A percentile compares a stretch with the other conserved stretches of the same genome.
Evolutionary conservation across 177 flowering plant genomes (phyloP).

Genomic region (Vitis hybrid): DNA sequence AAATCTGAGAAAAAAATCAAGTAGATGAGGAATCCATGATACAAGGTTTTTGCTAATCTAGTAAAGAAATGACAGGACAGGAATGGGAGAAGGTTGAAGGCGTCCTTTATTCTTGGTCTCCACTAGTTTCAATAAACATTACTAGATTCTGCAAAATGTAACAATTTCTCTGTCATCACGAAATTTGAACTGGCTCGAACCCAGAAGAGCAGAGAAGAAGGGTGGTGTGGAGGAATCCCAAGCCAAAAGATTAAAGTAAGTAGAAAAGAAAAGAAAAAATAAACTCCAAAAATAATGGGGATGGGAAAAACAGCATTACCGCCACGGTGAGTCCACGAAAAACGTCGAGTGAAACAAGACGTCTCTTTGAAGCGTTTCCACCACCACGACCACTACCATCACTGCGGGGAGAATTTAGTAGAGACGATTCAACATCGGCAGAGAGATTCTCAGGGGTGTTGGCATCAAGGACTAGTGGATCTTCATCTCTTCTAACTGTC

Average conservation of each 20-base stretch:
- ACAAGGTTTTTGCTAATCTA: neutral
- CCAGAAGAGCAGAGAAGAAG: too few relatives aligned
- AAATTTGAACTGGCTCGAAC: too few relatives aligned
- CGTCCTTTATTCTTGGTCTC: too few relatives aligned
- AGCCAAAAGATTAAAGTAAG: too few relatives aligned
- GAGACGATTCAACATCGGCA: neutral
- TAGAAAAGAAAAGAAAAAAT: neutral
- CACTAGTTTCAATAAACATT: too few relatives aligned
- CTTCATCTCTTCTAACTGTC: neutral
- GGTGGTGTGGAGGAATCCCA: too few relatives aligned
- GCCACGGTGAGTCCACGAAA: conserved; percentile 37
- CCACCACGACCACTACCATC: neutral
- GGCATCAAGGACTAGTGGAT: neutral
- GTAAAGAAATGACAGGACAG: too few relatives aligned
- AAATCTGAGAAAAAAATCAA: neutral
- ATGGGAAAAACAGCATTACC: conserved; percentile 10
- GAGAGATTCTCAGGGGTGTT: neutral
- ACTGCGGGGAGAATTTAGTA: neutral
- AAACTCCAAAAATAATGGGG: neutral
- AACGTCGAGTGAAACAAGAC: conserved; percentile 37
- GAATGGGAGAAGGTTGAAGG: too few relatives aligned
- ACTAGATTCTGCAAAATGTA: too few relatives aligned
- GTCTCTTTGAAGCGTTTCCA: neutral
- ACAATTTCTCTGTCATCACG: too few relatives aligned
- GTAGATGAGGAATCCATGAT: too few relatives aligned